These are phyloP conservation scores for Haplosporangium sp. DNA, from an alignment of 371 early-diverging fungal genomes.

Conservation along the genomic window DNA sequence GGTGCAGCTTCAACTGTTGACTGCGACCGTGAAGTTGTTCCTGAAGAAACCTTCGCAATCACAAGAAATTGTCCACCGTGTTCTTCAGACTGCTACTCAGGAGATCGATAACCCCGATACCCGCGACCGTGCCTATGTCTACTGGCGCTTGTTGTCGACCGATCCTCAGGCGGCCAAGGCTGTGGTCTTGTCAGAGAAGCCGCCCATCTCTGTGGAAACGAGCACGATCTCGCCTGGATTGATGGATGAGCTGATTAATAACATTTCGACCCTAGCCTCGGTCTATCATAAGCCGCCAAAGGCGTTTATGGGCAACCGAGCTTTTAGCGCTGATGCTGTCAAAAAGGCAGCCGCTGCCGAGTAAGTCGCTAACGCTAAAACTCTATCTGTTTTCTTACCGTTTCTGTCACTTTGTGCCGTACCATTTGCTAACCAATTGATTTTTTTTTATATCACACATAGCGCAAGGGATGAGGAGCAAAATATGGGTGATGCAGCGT, in stretches of 20 bases:
- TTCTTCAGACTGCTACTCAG: constrained; percentile 93
- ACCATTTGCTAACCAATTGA: neutral
- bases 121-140: constrained; percentile 96
- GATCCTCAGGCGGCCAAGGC: constrained; percentile 84
- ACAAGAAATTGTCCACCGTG: constrained; percentile 90
- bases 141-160: constrained; percentile 95
- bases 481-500: constrained; percentile 52
- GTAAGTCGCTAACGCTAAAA: constrained; percentile 49
- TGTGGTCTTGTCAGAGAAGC: constrained; percentile 89
- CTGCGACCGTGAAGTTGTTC: constrained; percentile 95
- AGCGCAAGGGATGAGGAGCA: constrained; percentile 66
- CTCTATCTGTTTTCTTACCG: neutral
- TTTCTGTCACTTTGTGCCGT: neutral
- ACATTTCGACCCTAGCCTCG: constrained; percentile 89
- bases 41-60: constrained; percentile 89
- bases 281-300: constrained; percentile 94
- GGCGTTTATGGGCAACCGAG: constrained; percentile 77
- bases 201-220: constrained; percentile 88
- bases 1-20: constrained; percentile 93
- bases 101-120: constrained; percentile 95
- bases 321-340: constrained; percentile 69
- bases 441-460: constrained; percentile 3
- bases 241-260: constrained; percentile 86
- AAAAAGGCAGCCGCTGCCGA: constrained; percentile 59
- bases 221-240: constrained; percentile 67